Conservation (phyloP, 2,329 filamentous ascomycete species). For the Sphaerulina vaccinii region DNA sequence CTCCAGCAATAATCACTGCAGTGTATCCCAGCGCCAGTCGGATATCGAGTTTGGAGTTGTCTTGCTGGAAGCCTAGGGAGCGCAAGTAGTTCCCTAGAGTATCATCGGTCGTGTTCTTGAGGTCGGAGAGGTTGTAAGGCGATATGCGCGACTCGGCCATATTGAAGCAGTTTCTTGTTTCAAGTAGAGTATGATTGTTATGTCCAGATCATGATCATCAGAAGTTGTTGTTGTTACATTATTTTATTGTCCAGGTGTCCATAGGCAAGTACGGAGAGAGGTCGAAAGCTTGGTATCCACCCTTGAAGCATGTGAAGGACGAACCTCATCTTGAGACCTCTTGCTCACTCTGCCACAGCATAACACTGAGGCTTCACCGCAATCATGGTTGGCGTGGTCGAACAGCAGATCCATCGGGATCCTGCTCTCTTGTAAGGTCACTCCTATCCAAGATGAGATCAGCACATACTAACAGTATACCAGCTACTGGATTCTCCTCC, state of each 20-base stretch:
- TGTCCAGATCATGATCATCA: too few relatives aligned
- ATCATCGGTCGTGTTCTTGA: slow-evolving; percentile 96
- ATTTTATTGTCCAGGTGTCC: too few relatives aligned
- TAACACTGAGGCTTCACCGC: too few relatives aligned
- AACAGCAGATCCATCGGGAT: slow-evolving; percentile 97
- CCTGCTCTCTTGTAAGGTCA: slow-evolving; percentile 85
- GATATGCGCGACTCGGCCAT: slow-evolving; percentile 39
- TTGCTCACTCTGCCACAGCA: too few relatives aligned
- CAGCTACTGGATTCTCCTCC: slow-evolving; percentile 98
- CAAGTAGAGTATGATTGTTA: slow-evolving; percentile 1
- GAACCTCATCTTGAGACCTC: too few relatives aligned
- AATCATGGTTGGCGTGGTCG: slow-evolving; percentile 76
- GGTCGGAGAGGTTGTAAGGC: slow-evolving; percentile 59
- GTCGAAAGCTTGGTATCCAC: too few relatives aligned
- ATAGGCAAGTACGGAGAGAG: too few relatives aligned
- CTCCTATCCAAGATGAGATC: not conserved
- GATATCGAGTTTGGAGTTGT: slow-evolving; percentile 76
- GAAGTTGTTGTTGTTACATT: too few relatives aligned
- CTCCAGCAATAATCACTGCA: slow-evolving; percentile 75
- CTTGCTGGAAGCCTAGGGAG: slow-evolving; percentile 78
- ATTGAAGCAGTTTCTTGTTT: not conserved
- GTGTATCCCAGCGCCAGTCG: slow-evolving; percentile 80
- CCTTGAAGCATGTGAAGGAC: too few relatives aligned
- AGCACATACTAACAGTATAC: not conserved
- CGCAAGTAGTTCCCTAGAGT: slow-evolving; percentile 91